Conservation (phyloP, 1,284 basidiomycete genomes). For the Quambalaria eucalypti region DNA sequence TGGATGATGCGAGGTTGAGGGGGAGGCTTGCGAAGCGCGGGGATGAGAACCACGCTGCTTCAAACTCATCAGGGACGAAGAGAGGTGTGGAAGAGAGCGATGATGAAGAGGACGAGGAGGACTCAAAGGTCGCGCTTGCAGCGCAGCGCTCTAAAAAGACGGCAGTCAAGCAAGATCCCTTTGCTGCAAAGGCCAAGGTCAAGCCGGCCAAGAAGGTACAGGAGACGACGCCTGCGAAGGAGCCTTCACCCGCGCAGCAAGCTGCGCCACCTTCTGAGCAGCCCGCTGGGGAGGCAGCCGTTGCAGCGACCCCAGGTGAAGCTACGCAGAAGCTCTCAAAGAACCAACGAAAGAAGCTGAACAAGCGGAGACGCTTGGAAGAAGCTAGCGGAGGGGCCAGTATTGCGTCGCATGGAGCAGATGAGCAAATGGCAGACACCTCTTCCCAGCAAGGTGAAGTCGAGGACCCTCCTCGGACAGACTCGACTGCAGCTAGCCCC, state of each 20-base stretch:
- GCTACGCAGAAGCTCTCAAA: slow-evolving; percentile 1
- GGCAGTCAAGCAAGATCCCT: too few relatives aligned
- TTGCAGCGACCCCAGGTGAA: background rate
- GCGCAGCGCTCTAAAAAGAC: too few relatives aligned
- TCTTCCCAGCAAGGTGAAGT: background rate
- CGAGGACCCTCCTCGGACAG: background rate
- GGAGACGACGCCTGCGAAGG: background rate
- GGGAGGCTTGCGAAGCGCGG: slow-evolving; percentile 16
- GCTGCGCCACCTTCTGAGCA: background rate
- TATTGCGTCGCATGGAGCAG: background rate
- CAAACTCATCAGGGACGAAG: background rate
- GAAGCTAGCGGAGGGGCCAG: too few relatives aligned
- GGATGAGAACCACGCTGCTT: slow-evolving; percentile 7
- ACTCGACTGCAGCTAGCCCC: too few relatives aligned
- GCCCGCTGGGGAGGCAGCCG: background rate
- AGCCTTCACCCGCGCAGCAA: background rate
- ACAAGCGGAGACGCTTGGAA: slow-evolving; percentile 7
- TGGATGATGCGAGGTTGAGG: background rate
- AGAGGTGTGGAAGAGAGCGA: background rate
- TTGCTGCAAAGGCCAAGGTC: background rate
- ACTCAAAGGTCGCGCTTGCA: background rate
- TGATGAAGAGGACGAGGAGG: slow-evolving; percentile 15
- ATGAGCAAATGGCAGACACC: background rate
- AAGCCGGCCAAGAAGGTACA: background rate
- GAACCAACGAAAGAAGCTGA: slow-evolving; percentile 6